phyloP scores from a whole-genome alignment of 2,329 filamentous ascomycete genomes.

The Fusarium sublunatum region DNA sequence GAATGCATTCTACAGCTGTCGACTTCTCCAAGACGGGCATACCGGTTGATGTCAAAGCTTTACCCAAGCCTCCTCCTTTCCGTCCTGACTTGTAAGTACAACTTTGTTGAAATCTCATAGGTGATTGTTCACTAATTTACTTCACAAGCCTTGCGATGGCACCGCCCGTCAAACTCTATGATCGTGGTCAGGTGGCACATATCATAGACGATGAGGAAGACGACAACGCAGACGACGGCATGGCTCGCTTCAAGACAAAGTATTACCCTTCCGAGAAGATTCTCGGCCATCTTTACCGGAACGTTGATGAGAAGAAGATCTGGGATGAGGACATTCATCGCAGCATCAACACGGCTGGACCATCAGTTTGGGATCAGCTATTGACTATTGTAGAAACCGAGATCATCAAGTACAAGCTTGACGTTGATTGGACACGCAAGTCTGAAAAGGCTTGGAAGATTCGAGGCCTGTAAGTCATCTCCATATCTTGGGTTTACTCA shows the following conservation, averaged over 20 bases:
- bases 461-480: conserved; percentile 56
- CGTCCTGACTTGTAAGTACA: conserved; percentile 67
- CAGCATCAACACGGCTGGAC: conserved; percentile 40
- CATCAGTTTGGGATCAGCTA: conserved; percentile 59
- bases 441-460: conserved; percentile 57
- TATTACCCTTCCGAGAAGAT: conserved; percentile 77
- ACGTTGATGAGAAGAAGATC: conserved; percentile 77
- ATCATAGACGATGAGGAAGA: conserved; percentile 49
- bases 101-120: too few relatives aligned
- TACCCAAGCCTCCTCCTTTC: conserved; percentile 55
- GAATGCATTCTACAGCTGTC: conserved; percentile 76
- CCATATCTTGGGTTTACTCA: conserved; percentile 46
- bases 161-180: conserved; percentile 57
- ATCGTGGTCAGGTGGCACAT: conserved; percentile 55
- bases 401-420: conserved; percentile 33
- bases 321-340: conserved; percentile 63
- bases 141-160: conserved; percentile 58
- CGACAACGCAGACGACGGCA: conserved; percentile 55
- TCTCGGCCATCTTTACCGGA: conserved; percentile 76
- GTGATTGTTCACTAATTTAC: not conserved
- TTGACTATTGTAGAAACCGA: conserved; percentile 41
- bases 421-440: conserved; percentile 51
- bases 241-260: conserved; percentile 56
- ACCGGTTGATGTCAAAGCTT: conserved; percentile 58
- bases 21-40: conserved; percentile 83